Base-by-base conservation (phyloP, 208 protist species). In the Crithidia thermophila region DNA sequence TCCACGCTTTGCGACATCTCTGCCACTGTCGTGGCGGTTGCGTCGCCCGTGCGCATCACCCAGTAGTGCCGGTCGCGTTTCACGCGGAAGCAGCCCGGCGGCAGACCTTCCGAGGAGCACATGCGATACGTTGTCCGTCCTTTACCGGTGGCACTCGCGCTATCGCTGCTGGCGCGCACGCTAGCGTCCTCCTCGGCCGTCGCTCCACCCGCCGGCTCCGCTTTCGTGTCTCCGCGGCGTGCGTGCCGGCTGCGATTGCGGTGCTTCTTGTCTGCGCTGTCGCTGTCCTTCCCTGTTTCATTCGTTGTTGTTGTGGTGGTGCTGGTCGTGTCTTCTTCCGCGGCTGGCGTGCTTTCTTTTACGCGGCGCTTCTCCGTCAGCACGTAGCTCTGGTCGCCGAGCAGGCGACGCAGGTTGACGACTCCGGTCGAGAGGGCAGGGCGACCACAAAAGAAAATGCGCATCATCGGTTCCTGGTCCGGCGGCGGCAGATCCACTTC, bases 351-450 rank as follows among this genome's bases (percentile, higher is more conserved):
- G n/a, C n/a, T 10, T 28, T 45, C 25, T 23, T 63, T 16, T 63
- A 59, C 36, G 20, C 40, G 56, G 27, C 61, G 59, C 49, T 58
- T 68, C 53, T 79, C 67, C 8, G 87, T 73, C 13, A 92, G 71
- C 13, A 82, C 67, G 67, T 80, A 92, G 9, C 79, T 62, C 8
- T 73, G 57, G 39, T 64, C 75, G 1, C 79, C 81, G n/a, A 92
- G 63, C 25, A 92, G 62, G 10, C 75, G 36, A 39, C 67, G 64
- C 9, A 92, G 69, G 53, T 92, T 92, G 14, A 92, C 81, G 0
- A 92, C 68, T 16, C 84, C 84, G 30, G 76, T 92, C 20, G 77
- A 82, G 31, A 87, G 40, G 11, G 86, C 86, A 0, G 81, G 69
- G 4, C 57, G 62, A 5, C 86, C 86, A 67, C 86, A 81, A 42